Evolutionary conservation across 345 rosid species (phyloP).

Genomic region (Dipteronia dyeriana): DNA sequence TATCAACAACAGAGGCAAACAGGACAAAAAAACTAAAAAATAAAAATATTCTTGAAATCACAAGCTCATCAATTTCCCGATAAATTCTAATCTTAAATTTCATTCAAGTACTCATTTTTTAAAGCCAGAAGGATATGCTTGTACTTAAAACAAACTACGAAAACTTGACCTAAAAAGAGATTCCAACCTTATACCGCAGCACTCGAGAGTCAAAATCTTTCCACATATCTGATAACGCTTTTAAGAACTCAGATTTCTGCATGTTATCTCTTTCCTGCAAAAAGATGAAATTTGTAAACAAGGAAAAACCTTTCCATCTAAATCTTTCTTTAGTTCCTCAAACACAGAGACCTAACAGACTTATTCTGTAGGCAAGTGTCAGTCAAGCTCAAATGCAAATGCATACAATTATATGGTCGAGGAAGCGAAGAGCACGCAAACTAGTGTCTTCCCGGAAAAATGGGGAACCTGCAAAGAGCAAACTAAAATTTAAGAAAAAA

Average conservation of each 20-base stretch:
- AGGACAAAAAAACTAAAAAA: background rate
- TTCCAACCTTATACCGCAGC: constrained; percentile 90
- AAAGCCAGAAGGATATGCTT: background rate
- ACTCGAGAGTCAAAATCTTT: constrained; percentile 97
- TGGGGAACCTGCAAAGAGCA: constrained; percentile 60
- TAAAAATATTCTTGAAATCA: background rate
- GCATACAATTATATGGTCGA: constrained; percentile 97
- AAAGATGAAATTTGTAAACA: constrained; percentile 18
- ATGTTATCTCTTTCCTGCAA: constrained; percentile 92
- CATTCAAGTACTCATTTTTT: background rate
- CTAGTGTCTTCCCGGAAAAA: constrained; percentile 93
- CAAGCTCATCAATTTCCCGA: background rate
- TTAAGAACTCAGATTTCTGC: constrained; percentile 98
- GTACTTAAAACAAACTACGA: background rate
- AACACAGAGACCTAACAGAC: constrained; percentile 12
- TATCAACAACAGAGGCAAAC: background rate
- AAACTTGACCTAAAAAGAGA: constrained; percentile 17
- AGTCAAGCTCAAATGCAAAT: constrained; percentile 23
- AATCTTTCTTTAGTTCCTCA: constrained; percentile 3
- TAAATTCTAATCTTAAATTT: background rate
- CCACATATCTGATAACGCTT: constrained; percentile 99
- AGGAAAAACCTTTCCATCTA: background rate
- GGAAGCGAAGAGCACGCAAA: constrained; percentile 99
- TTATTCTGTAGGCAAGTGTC: constrained; percentile 14
- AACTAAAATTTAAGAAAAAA: constrained; percentile 21